Evolutionary conservation across 2,329 filamentous ascomycete genomes (phyloP).

Genomic region (Teratosphaeria pseudoeucalypti): DNA sequence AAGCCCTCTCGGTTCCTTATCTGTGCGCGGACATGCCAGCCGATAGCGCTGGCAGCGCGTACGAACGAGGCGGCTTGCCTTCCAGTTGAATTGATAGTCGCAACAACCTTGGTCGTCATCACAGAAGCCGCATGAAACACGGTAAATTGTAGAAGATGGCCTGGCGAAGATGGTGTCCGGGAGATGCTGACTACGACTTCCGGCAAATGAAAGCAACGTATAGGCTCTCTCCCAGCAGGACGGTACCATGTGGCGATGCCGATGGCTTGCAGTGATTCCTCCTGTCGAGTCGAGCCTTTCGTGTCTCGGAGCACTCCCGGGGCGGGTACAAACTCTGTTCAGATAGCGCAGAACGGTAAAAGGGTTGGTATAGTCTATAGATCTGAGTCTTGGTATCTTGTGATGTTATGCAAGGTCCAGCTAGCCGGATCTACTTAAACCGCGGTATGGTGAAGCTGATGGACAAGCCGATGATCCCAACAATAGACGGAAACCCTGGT

Average conservation of each 20-base stretch:
- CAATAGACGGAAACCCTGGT: neutral
- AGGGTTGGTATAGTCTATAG: neutral
- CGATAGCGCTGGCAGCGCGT: slow-evolving; percentile 83
- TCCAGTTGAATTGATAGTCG: slow-evolving; percentile 90
- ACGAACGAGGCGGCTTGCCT: slow-evolving; percentile 93
- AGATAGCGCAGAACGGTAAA: neutral
- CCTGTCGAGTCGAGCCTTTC: neutral
- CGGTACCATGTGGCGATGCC: neutral
- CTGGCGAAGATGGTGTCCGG: neutral
- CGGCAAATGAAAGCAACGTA: neutral
- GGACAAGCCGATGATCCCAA: neutral
- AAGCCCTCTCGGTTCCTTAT: slow-evolving; percentile 77
- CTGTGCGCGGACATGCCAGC: slow-evolving; percentile 87
- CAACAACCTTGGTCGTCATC: slow-evolving; percentile 59
- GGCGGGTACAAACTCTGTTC: neutral
- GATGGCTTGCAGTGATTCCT: neutral
- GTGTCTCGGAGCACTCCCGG: neutral
- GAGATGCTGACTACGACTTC: neutral
- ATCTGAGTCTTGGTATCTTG: neutral
- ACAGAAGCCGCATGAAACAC: neutral
- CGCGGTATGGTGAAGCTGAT: neutral
- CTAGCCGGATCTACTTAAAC: neutral
- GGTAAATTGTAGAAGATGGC: neutral
- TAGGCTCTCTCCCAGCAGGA: neutral
- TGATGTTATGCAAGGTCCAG: neutral